These are phyloP conservation scores for Colletotrichum sp. DNA, from an alignment of 2,329 filamentous ascomycete genomes.

Conservation along the genomic window DNA sequence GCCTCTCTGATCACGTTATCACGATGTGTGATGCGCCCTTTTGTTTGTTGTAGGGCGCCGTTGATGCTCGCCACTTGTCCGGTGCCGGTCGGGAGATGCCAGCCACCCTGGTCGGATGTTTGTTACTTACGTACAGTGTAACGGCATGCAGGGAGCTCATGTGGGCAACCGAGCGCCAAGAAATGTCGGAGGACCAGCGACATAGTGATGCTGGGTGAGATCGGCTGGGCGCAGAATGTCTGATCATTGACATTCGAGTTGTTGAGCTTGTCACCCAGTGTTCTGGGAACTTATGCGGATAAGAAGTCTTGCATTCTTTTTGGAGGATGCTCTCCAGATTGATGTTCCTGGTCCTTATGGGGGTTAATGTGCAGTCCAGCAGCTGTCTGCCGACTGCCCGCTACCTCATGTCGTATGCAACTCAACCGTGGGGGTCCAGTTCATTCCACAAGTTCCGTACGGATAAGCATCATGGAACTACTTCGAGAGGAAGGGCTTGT, in stretches of 20 bases:
- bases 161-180: constrained; percentile 1
- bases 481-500: not conserved
- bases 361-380: not conserved
- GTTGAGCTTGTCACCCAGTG: not conserved
- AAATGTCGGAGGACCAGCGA: not conserved
- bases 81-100: not conserved
- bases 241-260: not conserved
- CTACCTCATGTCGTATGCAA: not conserved
- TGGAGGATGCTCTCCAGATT: not conserved
- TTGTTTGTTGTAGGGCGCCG: not conserved
- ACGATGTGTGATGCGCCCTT: not conserved
- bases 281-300: not conserved
- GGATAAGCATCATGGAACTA: not conserved
- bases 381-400: not conserved
- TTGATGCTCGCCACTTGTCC: not conserved
- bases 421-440: not conserved
- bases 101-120: not conserved
- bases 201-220: not conserved
- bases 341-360: not conserved
- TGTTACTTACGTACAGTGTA: constrained; percentile 3
- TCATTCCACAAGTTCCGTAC: not conserved
- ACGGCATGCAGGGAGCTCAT: not conserved
- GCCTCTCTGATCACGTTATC: not conserved
- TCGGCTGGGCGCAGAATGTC: not conserved
- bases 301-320: not conserved